Base-by-base conservation (phyloP, 2,329 filamentous ascomycete species). In the Talaromyces sp. region DNA sequence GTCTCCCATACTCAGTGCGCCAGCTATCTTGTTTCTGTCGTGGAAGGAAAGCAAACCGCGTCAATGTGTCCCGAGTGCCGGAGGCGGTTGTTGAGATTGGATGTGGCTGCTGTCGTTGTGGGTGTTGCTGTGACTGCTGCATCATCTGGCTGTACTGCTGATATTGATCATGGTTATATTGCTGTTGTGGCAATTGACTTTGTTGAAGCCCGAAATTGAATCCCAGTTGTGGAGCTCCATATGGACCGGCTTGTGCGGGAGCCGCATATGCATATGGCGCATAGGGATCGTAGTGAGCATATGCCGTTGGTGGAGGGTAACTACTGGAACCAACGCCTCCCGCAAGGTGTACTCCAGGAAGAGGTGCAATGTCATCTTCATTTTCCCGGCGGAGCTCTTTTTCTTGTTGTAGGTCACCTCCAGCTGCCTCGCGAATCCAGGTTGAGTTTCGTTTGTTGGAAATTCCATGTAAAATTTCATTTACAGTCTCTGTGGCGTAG, bases 1-100 rank as follows among this genome's bases (percentile, higher is more conserved):
- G 93, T 0, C 93, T 84, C 17, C 91, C 91, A 72, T 97, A 97
- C 74, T 97, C 92, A 13, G 94, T 91, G 63, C 84, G 89, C 91
- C 93, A 96, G 56, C 91, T 89, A 63, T 90, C 87, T 54, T 78
- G 78, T 63, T 78, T 78, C 19, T 70, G 71, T 36, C 70, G 66
- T 6, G 75, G 81, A 61, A 92, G 84, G 70, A 95, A 96, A 1
- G 91, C 91, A 69, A 94, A 96, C 15, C 91, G 88, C 85, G 96
- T 93, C 52, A 95, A 78, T 65, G 85, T 91, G 79, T 92, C 93
- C 69, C 95, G 91, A 73, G 95, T 92, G 87, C 92, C 60, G 85
- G 84, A 0, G 89, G 88, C 39, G 19, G 50, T 39, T 40, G 54
- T 43, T 21, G 33, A 36, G 15, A 50, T 54, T 21, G 40, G 48